Base-by-base conservation (phyloP, 768 basidiomycete genomes). In the Hydnum rufescens region DNA sequence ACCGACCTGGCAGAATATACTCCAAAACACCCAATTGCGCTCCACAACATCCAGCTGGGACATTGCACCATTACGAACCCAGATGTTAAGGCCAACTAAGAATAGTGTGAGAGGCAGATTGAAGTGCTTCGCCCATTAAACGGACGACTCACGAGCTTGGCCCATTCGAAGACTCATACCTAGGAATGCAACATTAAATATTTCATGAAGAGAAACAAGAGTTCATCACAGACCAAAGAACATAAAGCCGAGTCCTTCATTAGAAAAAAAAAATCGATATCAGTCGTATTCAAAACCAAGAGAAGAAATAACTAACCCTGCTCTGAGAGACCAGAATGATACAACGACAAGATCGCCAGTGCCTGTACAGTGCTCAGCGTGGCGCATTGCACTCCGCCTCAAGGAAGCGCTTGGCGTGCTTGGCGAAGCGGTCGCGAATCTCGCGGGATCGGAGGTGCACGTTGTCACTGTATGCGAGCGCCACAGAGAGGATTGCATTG, bases 11-110 rank as follows among this genome's bases (percentile, higher is more conserved):
- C 70, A 65, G 61, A 74, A 77, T 3, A 71, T 74, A 4, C 71
- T 70, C 75, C 76, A 78, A 58, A 73, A 70, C 0, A 70, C 70
- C 76, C 75, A 78, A 55, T 74, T 70, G 19, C 77, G 72, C 58
- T 76, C 75, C 26, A 71, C 65, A 64, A 70, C 71, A 54, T 75
- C 74, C 13, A 72, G 63, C 28, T 72, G 66, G 23, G 68, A 67
- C 54, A 78, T 75, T 13, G 72, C 63, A 1, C 74, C 72, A 1
- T 68, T 63, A 53, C 69, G 68, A 36, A 77, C 75, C 73, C 74
- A 28, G 16, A 47, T 25, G 26, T 47, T 13, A 13, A 47, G 44
- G 8, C 44, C 44, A 8, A 47, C 44, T 47, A 47, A 16, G 16
- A 47, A 47, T 47, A 1, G 26, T 19, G 22, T 39, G 13, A 47